Base-by-base conservation (phyloP, 169 alveolate genomes). In the Plasmodium relictum region DNA sequence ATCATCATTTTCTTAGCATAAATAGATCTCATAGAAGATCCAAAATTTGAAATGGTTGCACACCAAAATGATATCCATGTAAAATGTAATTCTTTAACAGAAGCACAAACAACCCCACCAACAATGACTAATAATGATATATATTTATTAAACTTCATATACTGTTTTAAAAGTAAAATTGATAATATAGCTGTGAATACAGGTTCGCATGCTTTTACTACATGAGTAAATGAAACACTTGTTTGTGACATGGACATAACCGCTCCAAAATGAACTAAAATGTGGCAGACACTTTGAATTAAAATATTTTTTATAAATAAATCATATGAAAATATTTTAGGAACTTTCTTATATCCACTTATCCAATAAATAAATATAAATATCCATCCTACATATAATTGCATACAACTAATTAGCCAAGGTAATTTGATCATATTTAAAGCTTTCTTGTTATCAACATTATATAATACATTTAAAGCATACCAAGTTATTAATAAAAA, bases 221-320 rank as follows among this genome's bases (percentile, higher is more conserved):
- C 95, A 83, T 95, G 97, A 9, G 97, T 94, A 74, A 95, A 94
- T 10, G 97, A 95, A 18, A 95, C 96, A 3, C 96, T 96, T 4
- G 97, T 97, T 1, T 90, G 31, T 16, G 95, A 94, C 96, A 95
- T 95, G 16, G 97, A 85, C 24, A 93, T 89, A 16, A 95, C 97
- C 0, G 97, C 97, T 3, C 97, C 97, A 31, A 89, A 63, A 88
- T 95, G 97, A 41, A 95, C 97, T 31, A 92, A 50, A 3, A 93
- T 88, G 86, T 95, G 97, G 52, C 95, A 95, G 1, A 93, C 12
- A 16, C 97, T 97, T 86, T 92, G 95, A 0, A 97, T 97, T 22
- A 76, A 65, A 7, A 95, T 76, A 18, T 71, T 92, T 62, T 56
- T 93, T 48, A 92, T 14, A 63, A 95, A 94, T 37, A 74, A 48